phyloP scores from a whole-genome alignment of 1,284 basidiomycete species.

The Pyrrhoderma noxium region DNA sequence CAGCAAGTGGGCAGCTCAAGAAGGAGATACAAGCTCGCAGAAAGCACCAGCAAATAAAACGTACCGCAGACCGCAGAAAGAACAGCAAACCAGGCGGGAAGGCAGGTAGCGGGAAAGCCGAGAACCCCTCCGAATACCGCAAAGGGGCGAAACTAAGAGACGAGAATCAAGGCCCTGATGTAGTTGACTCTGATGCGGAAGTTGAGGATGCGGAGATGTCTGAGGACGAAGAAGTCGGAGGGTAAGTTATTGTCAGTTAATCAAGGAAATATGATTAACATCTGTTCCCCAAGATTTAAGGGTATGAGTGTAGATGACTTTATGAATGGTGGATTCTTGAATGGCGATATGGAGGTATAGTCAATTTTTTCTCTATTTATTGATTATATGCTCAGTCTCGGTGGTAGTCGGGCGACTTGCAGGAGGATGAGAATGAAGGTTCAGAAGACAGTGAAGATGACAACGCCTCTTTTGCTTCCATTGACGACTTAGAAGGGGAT shows the following conservation, averaged over 20 bases:
- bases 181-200: conserved; percentile 5
- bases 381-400: conserved; percentile 15
- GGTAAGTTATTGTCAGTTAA: conserved; percentile 19
- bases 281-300: conserved; percentile 34
- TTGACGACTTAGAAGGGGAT: conserved; percentile 69
- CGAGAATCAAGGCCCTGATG: conserved; percentile 31
- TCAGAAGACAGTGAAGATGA: conserved; percentile 54
- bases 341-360: conserved; percentile 46
- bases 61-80: conserved; percentile 55
- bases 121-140: conserved; percentile 27
- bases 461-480: conserved; percentile 63
- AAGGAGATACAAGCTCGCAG: conserved; percentile 75
- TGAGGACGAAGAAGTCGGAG: conserved; percentile 20
- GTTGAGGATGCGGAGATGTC: conserved; percentile 5
- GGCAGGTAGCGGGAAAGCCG: conserved; percentile 35
- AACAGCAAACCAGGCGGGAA: conserved; percentile 36
- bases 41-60: conserved; percentile 68
- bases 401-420: conserved; percentile 17
- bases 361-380: conserved; percentile 23
- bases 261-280: background rate
- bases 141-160: conserved; percentile 34
- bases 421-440: conserved; percentile 30
- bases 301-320: conserved; percentile 77
- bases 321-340: conserved; percentile 71
- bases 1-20: conserved; percentile 79